phyloP scores from a whole-genome alignment of 1,284 basidiomycete genomes.

The Cystobasidium pallidum region DNA sequence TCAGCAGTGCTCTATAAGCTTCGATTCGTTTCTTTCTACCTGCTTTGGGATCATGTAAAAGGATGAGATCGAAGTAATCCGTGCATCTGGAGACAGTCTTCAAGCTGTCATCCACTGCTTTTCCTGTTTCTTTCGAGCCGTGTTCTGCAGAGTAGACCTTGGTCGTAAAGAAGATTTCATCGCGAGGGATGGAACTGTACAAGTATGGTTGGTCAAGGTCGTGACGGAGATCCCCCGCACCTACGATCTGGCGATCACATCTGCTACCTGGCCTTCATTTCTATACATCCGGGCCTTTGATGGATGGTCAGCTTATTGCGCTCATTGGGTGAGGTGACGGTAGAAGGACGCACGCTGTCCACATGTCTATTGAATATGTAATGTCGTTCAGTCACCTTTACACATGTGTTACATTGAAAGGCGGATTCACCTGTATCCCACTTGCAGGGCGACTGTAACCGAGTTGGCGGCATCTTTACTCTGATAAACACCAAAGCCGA shows the following conservation, averaged over 20 bases:
- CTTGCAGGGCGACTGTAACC: slow-evolving; percentile 28
- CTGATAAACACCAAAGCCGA: slow-evolving; percentile 33
- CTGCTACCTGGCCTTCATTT: slow-evolving; percentile 41
- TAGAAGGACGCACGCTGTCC: slow-evolving; percentile 12
- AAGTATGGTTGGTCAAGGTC: neutral
- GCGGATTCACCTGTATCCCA: slow-evolving; percentile 26
- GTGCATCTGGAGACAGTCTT: slow-evolving; percentile 12
- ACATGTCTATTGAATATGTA: slow-evolving; percentile 11
- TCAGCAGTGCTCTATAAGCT: slow-evolving; percentile 43
- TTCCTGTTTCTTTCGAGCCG: slow-evolving; percentile 18
- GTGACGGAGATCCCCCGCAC: neutral
- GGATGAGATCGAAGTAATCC: slow-evolving; percentile 45
- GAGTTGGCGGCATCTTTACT: slow-evolving; percentile 17
- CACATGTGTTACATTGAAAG: neutral
- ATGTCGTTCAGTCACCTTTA: neutral
- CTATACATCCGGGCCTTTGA: slow-evolving; percentile 28
- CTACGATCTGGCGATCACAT: slow-evolving; percentile 27
- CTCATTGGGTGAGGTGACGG: neutral
- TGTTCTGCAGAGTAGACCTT: slow-evolving; percentile 42
- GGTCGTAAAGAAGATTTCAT: slow-evolving; percentile 34
- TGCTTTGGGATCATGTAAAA: slow-evolving; percentile 45
- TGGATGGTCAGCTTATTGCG: neutral
- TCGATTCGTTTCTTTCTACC: slow-evolving; percentile 45
- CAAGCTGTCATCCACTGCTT: slow-evolving; percentile 26
- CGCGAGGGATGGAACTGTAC: neutral